Evolutionary conservation across 2,329 filamentous ascomycete species (phyloP).

Genomic region (Reticulascus tulasneorum): DNA sequence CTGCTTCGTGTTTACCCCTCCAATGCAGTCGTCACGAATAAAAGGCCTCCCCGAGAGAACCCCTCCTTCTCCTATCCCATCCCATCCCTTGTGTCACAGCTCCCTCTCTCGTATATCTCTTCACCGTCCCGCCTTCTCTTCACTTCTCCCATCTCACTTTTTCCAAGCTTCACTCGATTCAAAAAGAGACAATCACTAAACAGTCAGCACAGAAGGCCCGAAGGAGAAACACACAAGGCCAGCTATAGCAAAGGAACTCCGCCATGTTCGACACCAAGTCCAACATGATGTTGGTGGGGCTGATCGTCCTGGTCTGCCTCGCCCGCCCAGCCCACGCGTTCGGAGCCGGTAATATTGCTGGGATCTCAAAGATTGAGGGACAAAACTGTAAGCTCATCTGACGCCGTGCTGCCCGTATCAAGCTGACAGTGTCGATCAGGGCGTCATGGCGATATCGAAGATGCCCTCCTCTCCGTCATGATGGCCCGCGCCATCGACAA

Average conservation of each 20-base stretch:
- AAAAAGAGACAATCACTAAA: slow-evolving; percentile 2
- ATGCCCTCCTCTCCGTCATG: slow-evolving; percentile 72
- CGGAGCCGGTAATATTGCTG: slow-evolving; percentile 84
- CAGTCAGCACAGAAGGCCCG: slow-evolving; percentile 2
- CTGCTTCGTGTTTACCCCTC: slow-evolving; percentile 11
- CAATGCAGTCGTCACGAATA: no score
- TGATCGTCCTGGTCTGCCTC: slow-evolving; percentile 62
- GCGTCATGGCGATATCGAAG: slow-evolving; percentile 91
- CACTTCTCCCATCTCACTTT: background rate
- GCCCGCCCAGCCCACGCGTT: slow-evolving; percentile 70
- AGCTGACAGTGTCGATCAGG: slow-evolving; percentile 37
- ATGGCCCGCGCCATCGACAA: slow-evolving; percentile 48
- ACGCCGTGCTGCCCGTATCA: slow-evolving; percentile 2
- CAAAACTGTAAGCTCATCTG: slow-evolving; percentile 62
- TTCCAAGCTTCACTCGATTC: slow-evolving; percentile 2
- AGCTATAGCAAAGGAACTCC: slow-evolving; percentile 3
- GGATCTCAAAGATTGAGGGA: slow-evolving; percentile 75
- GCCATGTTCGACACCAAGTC: slow-evolving; percentile 46
- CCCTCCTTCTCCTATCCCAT: slow-evolving; percentile 11
- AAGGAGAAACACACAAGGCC: slow-evolving; percentile 1
- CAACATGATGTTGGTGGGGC: slow-evolving; percentile 47
- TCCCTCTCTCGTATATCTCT: slow-evolving; percentile 9
- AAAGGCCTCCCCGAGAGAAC: slow-evolving; percentile 5
- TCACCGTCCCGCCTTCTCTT: slow-evolving; percentile 4
- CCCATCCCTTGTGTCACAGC: slow-evolving; percentile 13